Evolutionary conservation across 2,329 filamentous ascomycete genomes (phyloP).

Genomic region (Aspergillus sergii): DNA sequence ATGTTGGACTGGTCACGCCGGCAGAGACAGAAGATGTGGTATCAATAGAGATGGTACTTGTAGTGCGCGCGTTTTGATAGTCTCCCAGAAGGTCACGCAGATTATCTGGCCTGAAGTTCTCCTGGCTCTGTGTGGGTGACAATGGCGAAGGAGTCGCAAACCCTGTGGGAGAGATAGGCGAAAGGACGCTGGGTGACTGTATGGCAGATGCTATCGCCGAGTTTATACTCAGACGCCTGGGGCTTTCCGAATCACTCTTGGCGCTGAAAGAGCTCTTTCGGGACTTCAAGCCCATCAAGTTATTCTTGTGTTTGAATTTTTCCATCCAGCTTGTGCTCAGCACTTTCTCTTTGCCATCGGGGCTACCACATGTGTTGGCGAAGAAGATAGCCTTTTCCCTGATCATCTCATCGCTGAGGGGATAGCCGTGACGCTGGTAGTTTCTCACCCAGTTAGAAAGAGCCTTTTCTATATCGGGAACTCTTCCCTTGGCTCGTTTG

Average conservation of each 20-base stretch:
- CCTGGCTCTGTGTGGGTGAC: constrained; percentile 70
- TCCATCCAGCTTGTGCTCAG: constrained; percentile 82
- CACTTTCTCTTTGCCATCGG: constrained; percentile 70
- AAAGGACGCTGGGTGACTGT: constrained; percentile 67
- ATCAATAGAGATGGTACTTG: constrained; percentile 67
- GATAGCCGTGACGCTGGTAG: constrained; percentile 72
- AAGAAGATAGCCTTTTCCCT: constrained; percentile 83
- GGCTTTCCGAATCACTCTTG: constrained; percentile 69
- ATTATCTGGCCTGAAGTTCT: constrained; percentile 64
- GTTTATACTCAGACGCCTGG: constrained; percentile 58
- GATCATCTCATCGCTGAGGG: constrained; percentile 78
- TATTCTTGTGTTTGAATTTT: constrained; percentile 92
- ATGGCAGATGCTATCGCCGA: constrained; percentile 59
- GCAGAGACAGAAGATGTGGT: constrained; percentile 70
- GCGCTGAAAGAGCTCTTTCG: constrained; percentile 53
- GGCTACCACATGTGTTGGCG: constrained; percentile 69
- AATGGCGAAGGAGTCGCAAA: constrained; percentile 70
- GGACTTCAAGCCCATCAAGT: constrained; percentile 56
- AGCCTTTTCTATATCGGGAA: constrained; percentile 88
- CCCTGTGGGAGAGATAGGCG: constrained; percentile 71
- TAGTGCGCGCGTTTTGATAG: constrained; percentile 67
- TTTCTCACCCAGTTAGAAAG: constrained; percentile 86
- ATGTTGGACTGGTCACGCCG: constrained; percentile 72
- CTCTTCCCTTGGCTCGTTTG: constrained; percentile 82
- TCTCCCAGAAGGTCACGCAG: constrained; percentile 63